phyloP scores from a whole-genome alignment of 1,284 basidiomycete genomes.

The Apiotrichum siamense region DNA sequence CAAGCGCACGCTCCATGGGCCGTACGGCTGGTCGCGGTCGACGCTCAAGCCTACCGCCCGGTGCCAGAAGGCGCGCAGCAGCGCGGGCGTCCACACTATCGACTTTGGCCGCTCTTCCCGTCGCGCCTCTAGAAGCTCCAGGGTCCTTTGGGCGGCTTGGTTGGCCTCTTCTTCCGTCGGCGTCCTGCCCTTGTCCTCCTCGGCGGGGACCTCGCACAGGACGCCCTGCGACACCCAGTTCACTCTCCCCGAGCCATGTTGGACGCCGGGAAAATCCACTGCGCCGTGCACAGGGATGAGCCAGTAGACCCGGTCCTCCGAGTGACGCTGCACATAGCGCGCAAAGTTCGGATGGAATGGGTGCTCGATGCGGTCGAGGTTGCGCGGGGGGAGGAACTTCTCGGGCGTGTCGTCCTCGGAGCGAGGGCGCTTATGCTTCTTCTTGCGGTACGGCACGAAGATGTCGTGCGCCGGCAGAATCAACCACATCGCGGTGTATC shows the following conservation, averaged over 20 bases:
- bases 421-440: no score
- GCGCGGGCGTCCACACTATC: slow-evolving; percentile 22
- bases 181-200: no score
- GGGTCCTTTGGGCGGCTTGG: no score
- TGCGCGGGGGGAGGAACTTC: slow-evolving; percentile 12
- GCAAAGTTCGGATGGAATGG: slow-evolving; percentile 30
- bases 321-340: slow-evolving; percentile 17
- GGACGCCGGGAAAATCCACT: slow-evolving; percentile 23
- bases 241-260: no score
- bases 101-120: slow-evolving; percentile 3
- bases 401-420: no score
- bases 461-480: no score
- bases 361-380: slow-evolving; percentile 8
- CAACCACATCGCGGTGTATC: no score
- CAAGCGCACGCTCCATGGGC: no score
- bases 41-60: slow-evolving; percentile 17
- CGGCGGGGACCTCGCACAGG: background rate
- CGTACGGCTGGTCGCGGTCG: slow-evolving; percentile 14
- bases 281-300: slow-evolving; percentile 36
- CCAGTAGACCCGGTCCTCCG: slow-evolving; percentile 31
- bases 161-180: no score
- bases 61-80: slow-evolving; percentile 19
- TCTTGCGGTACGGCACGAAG: no score
- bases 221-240: slow-evolving; percentile 9
- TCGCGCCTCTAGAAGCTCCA: no score